phyloP scores from a whole-genome alignment of 1,284 basidiomycete species.

The Malassezia arunalokei region DNA sequence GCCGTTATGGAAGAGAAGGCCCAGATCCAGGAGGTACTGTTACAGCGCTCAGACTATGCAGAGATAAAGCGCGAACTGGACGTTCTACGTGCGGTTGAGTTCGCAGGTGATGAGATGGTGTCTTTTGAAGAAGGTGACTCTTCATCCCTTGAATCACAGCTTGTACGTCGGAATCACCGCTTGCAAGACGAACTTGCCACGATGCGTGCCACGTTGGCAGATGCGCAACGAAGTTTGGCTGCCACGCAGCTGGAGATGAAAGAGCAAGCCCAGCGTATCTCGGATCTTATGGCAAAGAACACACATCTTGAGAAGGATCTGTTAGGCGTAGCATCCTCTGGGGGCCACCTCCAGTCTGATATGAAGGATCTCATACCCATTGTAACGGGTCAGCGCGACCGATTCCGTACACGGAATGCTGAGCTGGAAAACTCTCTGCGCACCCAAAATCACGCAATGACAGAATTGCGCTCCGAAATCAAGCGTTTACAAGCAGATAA shows the following conservation, averaged over 20 bases:
- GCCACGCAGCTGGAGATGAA: not conserved
- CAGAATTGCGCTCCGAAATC: slow-evolving; percentile 52
- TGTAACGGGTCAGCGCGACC: slow-evolving; percentile 66
- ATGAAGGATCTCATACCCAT: slow-evolving; percentile 50
- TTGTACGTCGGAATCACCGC: slow-evolving; percentile 84
- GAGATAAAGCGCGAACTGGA: slow-evolving; percentile 54
- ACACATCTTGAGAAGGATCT: slow-evolving; percentile 84
- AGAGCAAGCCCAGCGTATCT: slow-evolving; percentile 22
- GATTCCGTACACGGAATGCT: slow-evolving; percentile 53
- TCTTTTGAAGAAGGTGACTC: slow-evolving; percentile 53
- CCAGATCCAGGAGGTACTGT: slow-evolving; percentile 54
- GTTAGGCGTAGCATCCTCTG: not conserved
- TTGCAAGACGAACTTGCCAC: slow-evolving; percentile 87
- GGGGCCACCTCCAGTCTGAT: not conserved
- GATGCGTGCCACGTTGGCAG: slow-evolving; percentile 55
- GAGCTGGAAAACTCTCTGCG: slow-evolving; percentile 92
- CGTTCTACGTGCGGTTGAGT: slow-evolving; percentile 33
- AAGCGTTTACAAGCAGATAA: slow-evolving; percentile 38
- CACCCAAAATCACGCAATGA: slow-evolving; percentile 81
- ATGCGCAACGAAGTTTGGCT: slow-evolving; percentile 53
- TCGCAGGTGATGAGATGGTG: slow-evolving; percentile 47
- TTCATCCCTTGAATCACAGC: slow-evolving; percentile 73
- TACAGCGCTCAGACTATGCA: slow-evolving; percentile 56
- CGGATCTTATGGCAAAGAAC: slow-evolving; percentile 65
- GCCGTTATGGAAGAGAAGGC: slow-evolving; percentile 58